phyloP scores from a whole-genome alignment of 148 eudicot species.

The Camellia granthamiana region DNA sequence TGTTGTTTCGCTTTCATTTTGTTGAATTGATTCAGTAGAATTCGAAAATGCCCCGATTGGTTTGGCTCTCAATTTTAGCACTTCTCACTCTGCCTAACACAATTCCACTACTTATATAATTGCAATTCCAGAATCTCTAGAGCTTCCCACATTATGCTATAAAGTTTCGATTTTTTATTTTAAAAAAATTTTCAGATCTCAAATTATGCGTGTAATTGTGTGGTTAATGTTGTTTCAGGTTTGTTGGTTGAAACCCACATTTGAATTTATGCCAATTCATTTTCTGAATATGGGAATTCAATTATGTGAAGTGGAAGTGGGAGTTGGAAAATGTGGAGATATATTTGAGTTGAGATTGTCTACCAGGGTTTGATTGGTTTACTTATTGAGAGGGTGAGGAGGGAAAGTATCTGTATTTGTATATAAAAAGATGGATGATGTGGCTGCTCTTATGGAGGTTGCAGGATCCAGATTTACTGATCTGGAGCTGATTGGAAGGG shows the following conservation, averaged over 20 bases:
- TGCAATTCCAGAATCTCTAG: not conserved
- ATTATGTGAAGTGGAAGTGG: conserved; percentile 21
- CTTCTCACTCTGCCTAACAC: conserved; percentile 33
- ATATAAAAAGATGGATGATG: conserved; percentile 54
- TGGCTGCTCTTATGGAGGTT: conserved; percentile 64
- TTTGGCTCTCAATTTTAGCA: conserved; percentile 33
- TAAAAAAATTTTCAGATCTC: conserved; percentile 1
- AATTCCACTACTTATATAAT: not conserved
- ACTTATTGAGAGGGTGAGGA: conserved; percentile 11
- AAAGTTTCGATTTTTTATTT: conserved; percentile 12
- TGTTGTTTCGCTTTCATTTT: conserved; percentile 17
- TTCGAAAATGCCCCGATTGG: conserved; percentile 13
- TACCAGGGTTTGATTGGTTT: not conserved
- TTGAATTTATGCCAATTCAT: conserved; percentile 4
- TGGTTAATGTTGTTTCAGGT: conserved; percentile 24
- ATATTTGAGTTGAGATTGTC: conserved; percentile 24
- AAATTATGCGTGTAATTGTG: conserved; percentile 6
- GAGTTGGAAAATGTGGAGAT: conserved; percentile 31
- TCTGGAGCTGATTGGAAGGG: conserved; percentile 93
- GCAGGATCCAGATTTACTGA: conserved; percentile 68
- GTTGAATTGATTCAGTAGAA: not conserved
- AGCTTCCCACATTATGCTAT: conserved; percentile 17
- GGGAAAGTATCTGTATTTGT: conserved; percentile 9
- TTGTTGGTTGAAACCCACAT: conserved; percentile 16
- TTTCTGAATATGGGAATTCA: conserved; percentile 16